Evolutionary conservation across 2,329 filamentous ascomycete genomes (phyloP), one percentile per base, ranked within the genome.

Genomic region (Sporothrix humicola): DNA sequence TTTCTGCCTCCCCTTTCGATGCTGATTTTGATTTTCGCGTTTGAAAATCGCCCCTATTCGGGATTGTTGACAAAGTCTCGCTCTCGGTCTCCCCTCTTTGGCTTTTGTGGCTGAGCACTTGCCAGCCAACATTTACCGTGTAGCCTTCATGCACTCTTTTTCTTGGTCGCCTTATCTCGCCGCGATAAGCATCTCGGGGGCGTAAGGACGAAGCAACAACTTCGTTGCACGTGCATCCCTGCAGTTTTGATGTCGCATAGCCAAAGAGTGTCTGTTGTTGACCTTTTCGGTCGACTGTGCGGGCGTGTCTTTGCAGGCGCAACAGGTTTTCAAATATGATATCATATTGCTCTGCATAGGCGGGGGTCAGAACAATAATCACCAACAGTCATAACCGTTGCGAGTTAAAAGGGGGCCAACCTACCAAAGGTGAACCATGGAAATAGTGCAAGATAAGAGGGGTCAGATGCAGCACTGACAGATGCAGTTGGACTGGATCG

Each of bases 311-410:
- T 37, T 15, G 26, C 6, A 10, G 58, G 31, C 58, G 31, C 31
- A 3, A 37, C 31, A 37, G 31, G 3, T 10, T 12, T n/a, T 61
- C 10, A 13, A 61, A 42, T 44, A 61, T 44, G 31, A 61, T 61
- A 42, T 61, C 58, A 42, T 61, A 17, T 42, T n/a, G 10, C 6
- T n/a, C 4, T 61, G 23, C n/a, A 20, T 58, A 54, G 52, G 52
- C 52, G 56, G 56, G 56, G 56, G 56, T 58, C 56, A 58, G 54
- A 58, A 58, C 9, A 58, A 58, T 0, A 58, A 2, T 58, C 56
- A 23, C 23, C 26, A 58, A 10, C 26, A 15, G 56, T 15, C 3
- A 31, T 31, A 58, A 37, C 31, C 7, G 31, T 37, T 37, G 31
- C 31, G 31, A 37, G 31, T 37, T 37, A 37, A 7, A 9, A 9